Conservation (phyloP, 2,329 filamentous ascomycete genomes). For the Malbranchea cinnamomea region DNA sequence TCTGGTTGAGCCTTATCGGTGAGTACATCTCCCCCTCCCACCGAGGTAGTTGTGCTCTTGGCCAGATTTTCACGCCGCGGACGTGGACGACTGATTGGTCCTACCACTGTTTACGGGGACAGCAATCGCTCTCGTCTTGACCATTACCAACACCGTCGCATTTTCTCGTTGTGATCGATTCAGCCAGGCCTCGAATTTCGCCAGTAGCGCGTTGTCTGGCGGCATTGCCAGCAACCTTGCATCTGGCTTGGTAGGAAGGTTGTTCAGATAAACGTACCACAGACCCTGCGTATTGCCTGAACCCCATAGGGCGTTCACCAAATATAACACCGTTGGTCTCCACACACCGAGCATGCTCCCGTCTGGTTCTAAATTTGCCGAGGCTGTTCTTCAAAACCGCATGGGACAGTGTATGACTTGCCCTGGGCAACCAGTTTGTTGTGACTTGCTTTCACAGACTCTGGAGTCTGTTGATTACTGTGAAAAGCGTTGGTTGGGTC, state of each 20-base stretch:
- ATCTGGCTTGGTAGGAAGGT: constrained; percentile 38
- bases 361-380: no score
- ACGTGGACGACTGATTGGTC: not conserved
- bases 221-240: constrained; percentile 40
- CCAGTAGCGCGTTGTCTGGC: constrained; percentile 40
- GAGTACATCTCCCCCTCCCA: constrained; percentile 15
- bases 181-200: constrained; percentile 43
- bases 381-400: no score
- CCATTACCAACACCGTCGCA: constrained; percentile 37
- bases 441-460: no score
- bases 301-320: no score
- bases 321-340: no score
- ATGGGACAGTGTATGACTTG: no score
- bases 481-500: no score
- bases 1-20: constrained; percentile 38
- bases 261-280: constrained; percentile 31
- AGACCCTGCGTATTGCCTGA: no score
- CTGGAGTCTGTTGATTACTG: no score
- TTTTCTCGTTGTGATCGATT: constrained; percentile 38
- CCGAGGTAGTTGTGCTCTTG: not conserved
- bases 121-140: constrained; percentile 36
- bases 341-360: no score
- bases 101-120: no score
- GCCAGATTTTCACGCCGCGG: not conserved
- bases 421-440: no score